These are phyloP conservation scores for Anthracocystis walkeri DNA, from an alignment of 1,284 basidiomycete species.

Conservation along the genomic window DNA sequence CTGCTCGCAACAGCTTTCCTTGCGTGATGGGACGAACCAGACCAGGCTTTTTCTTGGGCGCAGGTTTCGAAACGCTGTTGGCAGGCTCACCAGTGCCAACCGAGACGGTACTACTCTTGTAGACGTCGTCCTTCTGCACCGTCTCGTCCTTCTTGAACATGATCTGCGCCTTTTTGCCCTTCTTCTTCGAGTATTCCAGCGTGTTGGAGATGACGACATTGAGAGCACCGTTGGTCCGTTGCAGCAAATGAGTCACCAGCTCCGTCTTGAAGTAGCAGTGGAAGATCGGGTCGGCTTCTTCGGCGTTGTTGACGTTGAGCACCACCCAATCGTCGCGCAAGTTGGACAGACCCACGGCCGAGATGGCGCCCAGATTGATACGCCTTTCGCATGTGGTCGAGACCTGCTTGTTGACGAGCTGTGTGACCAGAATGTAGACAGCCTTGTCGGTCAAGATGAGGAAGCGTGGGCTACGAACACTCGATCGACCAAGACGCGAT, in stretches of 20 bases:
- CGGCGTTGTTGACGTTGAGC: slow-evolving; percentile 77
- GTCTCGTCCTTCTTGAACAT: slow-evolving; percentile 91
- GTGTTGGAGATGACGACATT: slow-evolving; percentile 72
- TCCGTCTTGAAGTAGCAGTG: slow-evolving; percentile 97
- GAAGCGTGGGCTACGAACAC: slow-evolving; percentile 91
- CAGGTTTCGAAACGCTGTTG: slow-evolving; percentile 81
- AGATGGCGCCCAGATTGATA: slow-evolving; percentile 88
- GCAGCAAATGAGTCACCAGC: slow-evolving; percentile 83
- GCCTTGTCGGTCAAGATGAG: slow-evolving; percentile 90
- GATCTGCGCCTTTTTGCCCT: slow-evolving; percentile 91
- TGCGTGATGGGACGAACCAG: slow-evolving; percentile 83
- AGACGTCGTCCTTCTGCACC: slow-evolving; percentile 80
- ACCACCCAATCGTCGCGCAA: slow-evolving; percentile 88
- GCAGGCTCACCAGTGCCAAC: slow-evolving; percentile 89
- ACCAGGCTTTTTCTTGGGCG: slow-evolving; percentile 87
- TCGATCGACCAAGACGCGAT: slow-evolving; percentile 87
- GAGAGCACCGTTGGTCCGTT: slow-evolving; percentile 82
- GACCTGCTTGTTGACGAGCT: slow-evolving; percentile 73
- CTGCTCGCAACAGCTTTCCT: slow-evolving; percentile 82
- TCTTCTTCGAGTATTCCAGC: slow-evolving; percentile 87
- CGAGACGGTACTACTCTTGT: slow-evolving; percentile 92
- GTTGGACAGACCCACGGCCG: slow-evolving; percentile 84
- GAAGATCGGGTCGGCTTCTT: slow-evolving; percentile 93
- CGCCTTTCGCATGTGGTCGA: slow-evolving; percentile 83
- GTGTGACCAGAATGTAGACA: slow-evolving; percentile 82